These are phyloP conservation scores for Colletotrichum abscissum DNA, from an alignment of 2,329 filamentous ascomycete species.

Conservation along the genomic window DNA sequence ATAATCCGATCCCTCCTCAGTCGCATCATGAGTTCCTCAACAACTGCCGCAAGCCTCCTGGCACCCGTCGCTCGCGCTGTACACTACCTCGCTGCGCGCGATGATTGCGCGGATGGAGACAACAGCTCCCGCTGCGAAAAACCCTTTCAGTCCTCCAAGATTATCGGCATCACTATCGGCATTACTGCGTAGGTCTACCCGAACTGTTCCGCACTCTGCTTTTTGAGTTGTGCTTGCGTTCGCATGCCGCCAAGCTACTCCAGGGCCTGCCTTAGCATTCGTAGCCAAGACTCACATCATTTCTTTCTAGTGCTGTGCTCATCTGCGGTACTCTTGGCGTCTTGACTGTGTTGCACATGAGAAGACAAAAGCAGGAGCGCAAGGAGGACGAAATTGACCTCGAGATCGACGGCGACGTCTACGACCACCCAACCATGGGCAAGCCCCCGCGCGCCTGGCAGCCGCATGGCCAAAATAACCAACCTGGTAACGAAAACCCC, in stretches of 20 bases:
- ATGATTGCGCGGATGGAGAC: conserved; percentile 17
- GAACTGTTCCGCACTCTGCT: not conserved
- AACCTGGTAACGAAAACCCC: conserved; percentile 5
- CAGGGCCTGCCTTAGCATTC: not conserved
- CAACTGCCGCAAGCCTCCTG: conserved; percentile 4
- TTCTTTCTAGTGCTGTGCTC: conserved; percentile 14
- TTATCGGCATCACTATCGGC: conserved; percentile 24
- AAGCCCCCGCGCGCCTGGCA: conserved; percentile 31
- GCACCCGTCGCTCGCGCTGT: conserved; percentile 16
- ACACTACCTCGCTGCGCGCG: conserved; percentile 11
- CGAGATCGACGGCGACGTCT: conserved; percentile 29
- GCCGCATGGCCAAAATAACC: conserved; percentile 13
- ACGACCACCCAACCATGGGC: conserved; percentile 32
- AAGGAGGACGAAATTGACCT: conserved; percentile 28
- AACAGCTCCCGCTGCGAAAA: conserved; percentile 26
- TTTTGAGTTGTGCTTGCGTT: too few relatives aligned
- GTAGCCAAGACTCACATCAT: not conserved
- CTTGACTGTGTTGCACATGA: conserved; percentile 22
- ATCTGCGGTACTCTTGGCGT: conserved; percentile 8
- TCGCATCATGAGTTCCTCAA: not conserved
- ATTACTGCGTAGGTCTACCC: conserved; percentile 21
- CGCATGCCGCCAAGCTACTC: too few relatives aligned
- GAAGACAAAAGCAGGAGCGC: conserved; percentile 11
- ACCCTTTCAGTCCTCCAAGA: conserved; percentile 24
- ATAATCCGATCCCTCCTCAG: too few relatives aligned